Evolutionary conservation across 148 eudicot genomes (phyloP), one percentile per base, ranked within the genome.

Genomic region (Chenopodium berlandieri): DNA sequence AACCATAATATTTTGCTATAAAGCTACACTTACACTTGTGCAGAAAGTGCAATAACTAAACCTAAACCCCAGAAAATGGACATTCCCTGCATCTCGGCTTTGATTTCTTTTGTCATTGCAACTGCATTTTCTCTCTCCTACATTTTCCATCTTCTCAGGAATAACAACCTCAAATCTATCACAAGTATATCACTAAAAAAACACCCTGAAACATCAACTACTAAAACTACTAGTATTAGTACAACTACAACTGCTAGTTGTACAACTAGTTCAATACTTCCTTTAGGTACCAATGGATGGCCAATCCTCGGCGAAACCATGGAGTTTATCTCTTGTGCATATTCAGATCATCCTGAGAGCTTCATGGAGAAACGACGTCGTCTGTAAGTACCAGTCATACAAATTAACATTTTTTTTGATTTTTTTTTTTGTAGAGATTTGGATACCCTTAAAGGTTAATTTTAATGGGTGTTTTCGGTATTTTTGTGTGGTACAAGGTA

Each of bases 251-350:
- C 60, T 54, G 2, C 19, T 54, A 14, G 16, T 14, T 10, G 14
- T 52, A 22, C 75, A 27, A 71, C 23, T 17, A 20, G 1, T 20
- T 14, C 66, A 32, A 32, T 2, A 8, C 82, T 86, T 40, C 97
- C 96, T 25, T 62, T 70, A 58, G 98, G 98, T 32, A 81, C 86
- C 75, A 84, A 91, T 62, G 98, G 98, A 54, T 91, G 94, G 97
- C 98, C 98, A 71, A 72, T 95, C 32, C 46, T 95, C 6, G 98
- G 98, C n/a, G 98, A 95, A 88, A 92, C 98, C 66, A 65, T 95
- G 82, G 91, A 93, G 76, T 95, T 95, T 86, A 87, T 95, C 82
- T 92, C 97, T 74, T 92, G 90, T 77, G 97, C 93, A 14, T 93
- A 90, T 82, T 93, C 98, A 3, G 89, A 89, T 82, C 79, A 83